Evolutionary conservation across 192 early-diverging fungal genomes (phyloP).

Genomic region (Chytriomyces hyalinus): DNA sequence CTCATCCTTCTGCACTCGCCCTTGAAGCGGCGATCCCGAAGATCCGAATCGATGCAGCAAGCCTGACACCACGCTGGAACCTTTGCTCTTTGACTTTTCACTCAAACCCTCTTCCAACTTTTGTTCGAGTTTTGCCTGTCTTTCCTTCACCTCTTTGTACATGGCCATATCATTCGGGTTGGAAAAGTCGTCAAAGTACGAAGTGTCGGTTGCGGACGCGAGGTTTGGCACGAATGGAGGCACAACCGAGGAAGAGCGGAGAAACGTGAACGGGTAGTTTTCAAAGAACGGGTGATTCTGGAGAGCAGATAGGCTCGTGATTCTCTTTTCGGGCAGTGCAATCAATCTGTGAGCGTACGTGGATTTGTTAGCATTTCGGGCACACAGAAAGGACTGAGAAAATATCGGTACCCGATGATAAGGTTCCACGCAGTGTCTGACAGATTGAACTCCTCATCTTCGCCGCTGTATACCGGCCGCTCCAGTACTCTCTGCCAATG

Average conservation of each 20-base stretch:
- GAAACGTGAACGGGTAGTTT: slow-evolving; percentile 30
- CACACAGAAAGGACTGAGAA: background rate
- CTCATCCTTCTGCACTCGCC: slow-evolving; percentile 9
- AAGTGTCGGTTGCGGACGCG: slow-evolving; percentile 47
- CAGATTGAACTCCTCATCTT: slow-evolving; percentile 79
- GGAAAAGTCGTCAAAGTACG: slow-evolving; percentile 64
- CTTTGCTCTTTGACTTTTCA: slow-evolving; percentile 14
- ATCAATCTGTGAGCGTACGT: slow-evolving; percentile 31
- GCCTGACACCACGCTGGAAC: background rate
- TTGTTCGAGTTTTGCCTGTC: slow-evolving; percentile 42
- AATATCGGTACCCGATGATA: slow-evolving; percentile 54
- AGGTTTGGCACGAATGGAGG: slow-evolving; percentile 59
- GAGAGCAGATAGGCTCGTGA: slow-evolving; percentile 25
- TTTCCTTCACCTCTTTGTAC: slow-evolving; percentile 59
- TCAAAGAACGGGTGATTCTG: slow-evolving; percentile 52
- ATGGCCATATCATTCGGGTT: slow-evolving; percentile 59
- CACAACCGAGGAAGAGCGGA: slow-evolving; percentile 17
- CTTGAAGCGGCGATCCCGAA: background rate
- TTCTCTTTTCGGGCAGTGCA: slow-evolving; percentile 27
- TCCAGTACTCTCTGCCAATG: slow-evolving; percentile 70
- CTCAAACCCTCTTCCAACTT: slow-evolving; percentile 4
- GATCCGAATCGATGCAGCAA: slow-evolving; percentile 6
- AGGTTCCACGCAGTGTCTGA: slow-evolving; percentile 79
- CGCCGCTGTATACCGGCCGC: slow-evolving; percentile 77
- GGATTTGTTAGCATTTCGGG: background rate